phyloP scores from a whole-genome alignment of 257 asterid genomes.

The Lantana camara region DNA sequence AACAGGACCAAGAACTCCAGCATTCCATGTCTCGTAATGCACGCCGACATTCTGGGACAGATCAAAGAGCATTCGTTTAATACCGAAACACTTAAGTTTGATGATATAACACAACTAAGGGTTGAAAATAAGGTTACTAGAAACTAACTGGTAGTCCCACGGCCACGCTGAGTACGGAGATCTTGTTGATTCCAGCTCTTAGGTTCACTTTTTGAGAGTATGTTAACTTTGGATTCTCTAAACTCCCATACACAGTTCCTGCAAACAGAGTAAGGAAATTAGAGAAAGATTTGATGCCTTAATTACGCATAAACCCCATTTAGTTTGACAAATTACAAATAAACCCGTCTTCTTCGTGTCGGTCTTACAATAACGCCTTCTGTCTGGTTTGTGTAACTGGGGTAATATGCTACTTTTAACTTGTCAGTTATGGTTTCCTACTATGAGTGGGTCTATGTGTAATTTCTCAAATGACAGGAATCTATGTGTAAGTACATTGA shows the following conservation, averaged over 20 bases:
- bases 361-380: too few relatives aligned
- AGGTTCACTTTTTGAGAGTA: conserved; percentile 45
- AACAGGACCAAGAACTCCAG: conserved; percentile 82
- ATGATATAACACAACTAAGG: background rate
- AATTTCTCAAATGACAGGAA: too few relatives aligned
- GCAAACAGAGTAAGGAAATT: background rate
- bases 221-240: conserved; percentile 55
- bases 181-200: conserved; percentile 68
- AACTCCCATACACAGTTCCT: conserved; percentile 61
- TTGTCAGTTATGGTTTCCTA: too few relatives aligned
- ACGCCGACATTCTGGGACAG: conserved; percentile 66
- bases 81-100: background rate
- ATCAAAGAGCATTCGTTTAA: background rate
- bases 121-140: background rate
- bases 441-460: too few relatives aligned
- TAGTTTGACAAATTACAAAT: too few relatives aligned
- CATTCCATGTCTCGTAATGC: conserved; percentile 68
- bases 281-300: background rate
- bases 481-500: too few relatives aligned
- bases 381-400: too few relatives aligned
- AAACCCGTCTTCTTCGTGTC: too few relatives aligned
- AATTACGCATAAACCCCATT: too few relatives aligned
- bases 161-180: conserved; percentile 64
- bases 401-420: too few relatives aligned
- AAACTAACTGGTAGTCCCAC: conserved; percentile 71